Percentiles rank a stretch among this genome's conserved stretches.
These are phyloP conservation scores for Albophoma yamanashiensis DNA, from an alignment of 2,329 filamentous ascomycete species.

Conservation along the genomic window DNA sequence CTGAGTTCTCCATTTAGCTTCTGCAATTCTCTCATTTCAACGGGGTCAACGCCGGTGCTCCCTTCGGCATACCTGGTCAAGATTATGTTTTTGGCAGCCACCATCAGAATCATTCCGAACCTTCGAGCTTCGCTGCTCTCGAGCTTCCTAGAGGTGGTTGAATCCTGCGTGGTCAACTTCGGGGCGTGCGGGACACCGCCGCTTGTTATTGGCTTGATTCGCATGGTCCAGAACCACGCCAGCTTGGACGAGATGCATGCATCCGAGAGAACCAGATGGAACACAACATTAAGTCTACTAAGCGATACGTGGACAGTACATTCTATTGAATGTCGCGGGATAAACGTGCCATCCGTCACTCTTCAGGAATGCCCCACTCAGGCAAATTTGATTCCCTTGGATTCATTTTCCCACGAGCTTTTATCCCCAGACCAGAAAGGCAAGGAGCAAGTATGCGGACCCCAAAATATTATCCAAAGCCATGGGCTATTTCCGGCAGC, in stretches of 20 bases:
- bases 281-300: conserved; percentile 14
- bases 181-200: conserved; percentile 23
- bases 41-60: conserved; percentile 19
- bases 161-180: conserved; percentile 20
- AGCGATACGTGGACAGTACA: neutral
- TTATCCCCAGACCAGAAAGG: neutral
- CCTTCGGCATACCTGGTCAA: conserved; percentile 26
- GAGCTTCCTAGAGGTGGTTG: conserved; percentile 23
- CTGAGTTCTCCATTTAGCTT: conserved; percentile 24
- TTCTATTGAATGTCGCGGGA: neutral
- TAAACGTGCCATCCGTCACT: neutral
- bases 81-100: conserved; percentile 25
- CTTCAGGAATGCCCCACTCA: neutral
- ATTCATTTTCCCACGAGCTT: neutral
- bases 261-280: conserved; percentile 22
- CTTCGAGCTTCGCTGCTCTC: conserved; percentile 23
- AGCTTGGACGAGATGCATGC: conserved; percentile 17
- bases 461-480: neutral
- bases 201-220: conserved; percentile 20
- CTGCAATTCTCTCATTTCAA: conserved; percentile 26
- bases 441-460: neutral
- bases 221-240: conserved; percentile 21
- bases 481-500: neutral
- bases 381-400: neutral
- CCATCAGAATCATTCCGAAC: conserved; percentile 19